Evolutionary conservation across 2,329 filamentous ascomycete species (phyloP).

Genomic region (Rhytidhysteron rufulum): DNA sequence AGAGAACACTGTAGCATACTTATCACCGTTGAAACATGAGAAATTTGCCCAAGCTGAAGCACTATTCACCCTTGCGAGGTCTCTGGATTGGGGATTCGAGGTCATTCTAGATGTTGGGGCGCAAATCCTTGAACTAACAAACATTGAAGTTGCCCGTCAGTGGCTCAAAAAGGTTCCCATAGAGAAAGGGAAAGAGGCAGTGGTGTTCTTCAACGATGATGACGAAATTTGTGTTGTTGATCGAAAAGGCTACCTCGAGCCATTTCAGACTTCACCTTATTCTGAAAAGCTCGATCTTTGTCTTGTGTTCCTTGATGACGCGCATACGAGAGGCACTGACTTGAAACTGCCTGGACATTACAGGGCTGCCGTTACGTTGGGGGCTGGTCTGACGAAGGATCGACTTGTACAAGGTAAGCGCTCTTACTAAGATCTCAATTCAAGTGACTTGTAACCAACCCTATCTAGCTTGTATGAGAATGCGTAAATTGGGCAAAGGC

Average conservation of each 20-base stretch:
- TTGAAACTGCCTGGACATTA: constrained; percentile 57
- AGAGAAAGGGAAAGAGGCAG: constrained; percentile 31
- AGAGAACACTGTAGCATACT: constrained; percentile 25
- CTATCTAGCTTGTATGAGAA: constrained; percentile 57
- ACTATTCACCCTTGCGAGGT: constrained; percentile 46
- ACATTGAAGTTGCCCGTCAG: constrained; percentile 39
- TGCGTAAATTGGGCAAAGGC: constrained; percentile 63
- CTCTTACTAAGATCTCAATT: too few species aligned
- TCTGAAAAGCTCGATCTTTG: constrained; percentile 54
- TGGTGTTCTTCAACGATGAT: constrained; percentile 56
- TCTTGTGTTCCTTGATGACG: constrained; percentile 66
- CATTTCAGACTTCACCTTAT: constrained; percentile 58
- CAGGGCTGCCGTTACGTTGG: constrained; percentile 65
- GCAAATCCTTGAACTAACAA: constrained; percentile 59
- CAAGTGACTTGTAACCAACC: too few species aligned
- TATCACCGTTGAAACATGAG: constrained; percentile 15
- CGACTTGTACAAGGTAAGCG: constrained; percentile 63
- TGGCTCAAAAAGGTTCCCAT: constrained; percentile 51
- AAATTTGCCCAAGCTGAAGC: constrained; percentile 32
- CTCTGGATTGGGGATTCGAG: constrained; percentile 39
- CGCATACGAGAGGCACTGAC: constrained; percentile 68
- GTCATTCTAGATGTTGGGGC: constrained; percentile 71
- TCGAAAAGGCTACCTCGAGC: constrained; percentile 43
- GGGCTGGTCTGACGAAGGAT: constrained; percentile 64
- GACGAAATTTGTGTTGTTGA: constrained; percentile 56